A percentile compares a stretch with the other conserved stretches of the same genome.
These are phyloP conservation scores for Penicillium hordei DNA, from an alignment of 2,329 filamentous ascomycete genomes.

Conservation along the genomic window DNA sequence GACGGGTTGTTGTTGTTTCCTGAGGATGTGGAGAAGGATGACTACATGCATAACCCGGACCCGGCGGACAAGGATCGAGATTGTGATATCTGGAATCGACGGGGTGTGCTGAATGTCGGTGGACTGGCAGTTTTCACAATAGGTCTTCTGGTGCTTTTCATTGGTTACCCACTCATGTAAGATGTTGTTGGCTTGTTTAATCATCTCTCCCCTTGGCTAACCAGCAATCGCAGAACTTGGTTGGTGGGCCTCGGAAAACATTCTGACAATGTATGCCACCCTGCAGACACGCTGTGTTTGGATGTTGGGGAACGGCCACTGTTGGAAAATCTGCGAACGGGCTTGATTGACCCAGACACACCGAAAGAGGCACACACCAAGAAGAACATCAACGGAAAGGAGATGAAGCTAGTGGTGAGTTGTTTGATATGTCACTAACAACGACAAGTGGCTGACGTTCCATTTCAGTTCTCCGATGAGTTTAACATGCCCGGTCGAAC, in stretches of 20 bases:
- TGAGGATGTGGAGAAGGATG: conserved; percentile 72
- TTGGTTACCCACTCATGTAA: conserved; percentile 69
- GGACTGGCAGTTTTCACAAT: conserved; percentile 60
- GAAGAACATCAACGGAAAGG: conserved; percentile 59
- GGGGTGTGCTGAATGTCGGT: conserved; percentile 65
- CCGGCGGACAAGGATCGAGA: conserved; percentile 61
- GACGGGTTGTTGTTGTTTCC: conserved; percentile 67
- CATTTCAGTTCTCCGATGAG: conserved; percentile 64
- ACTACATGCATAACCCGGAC: conserved; percentile 70
- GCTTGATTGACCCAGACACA: conserved; percentile 68
- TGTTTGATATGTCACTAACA: not conserved
- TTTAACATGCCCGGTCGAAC: conserved; percentile 67
- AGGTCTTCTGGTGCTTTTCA: conserved; percentile 64
- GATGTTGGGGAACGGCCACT: conserved; percentile 51
- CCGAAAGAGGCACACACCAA: conserved; percentile 58
- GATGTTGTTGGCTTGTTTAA: conserved; percentile 26
- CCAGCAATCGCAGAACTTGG: conserved; percentile 52
- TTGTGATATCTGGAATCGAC: conserved; percentile 64
- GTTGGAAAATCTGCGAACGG: conserved; percentile 59
- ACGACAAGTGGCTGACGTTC: conserved; percentile 1
- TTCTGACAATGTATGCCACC: conserved; percentile 30
- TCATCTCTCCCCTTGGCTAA: conserved; percentile 1
- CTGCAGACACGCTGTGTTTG: conserved; percentile 50
- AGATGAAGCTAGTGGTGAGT: conserved; percentile 61
- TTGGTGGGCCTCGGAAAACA: conserved; percentile 47